phyloP scores from a whole-genome alignment of 495 filamentous ascomycete genomes.

The Penicillium canescens region DNA sequence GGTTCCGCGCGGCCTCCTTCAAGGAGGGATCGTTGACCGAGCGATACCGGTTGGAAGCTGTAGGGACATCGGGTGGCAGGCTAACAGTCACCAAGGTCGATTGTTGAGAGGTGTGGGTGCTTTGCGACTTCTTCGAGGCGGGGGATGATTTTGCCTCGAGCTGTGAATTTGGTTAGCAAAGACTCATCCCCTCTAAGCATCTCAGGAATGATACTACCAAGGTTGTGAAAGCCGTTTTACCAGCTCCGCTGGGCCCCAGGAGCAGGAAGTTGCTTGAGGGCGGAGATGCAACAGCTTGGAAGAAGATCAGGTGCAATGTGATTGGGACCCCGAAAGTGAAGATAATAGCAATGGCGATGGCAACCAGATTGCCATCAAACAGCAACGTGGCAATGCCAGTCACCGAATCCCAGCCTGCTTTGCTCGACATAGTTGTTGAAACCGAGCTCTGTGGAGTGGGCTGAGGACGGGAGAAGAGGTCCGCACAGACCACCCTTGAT shows the following conservation, averaged over 20 bases:
- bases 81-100: constrained; percentile 70
- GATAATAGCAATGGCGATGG: constrained; percentile 65
- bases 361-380: constrained; percentile 43
- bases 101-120: constrained; percentile 81
- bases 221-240: constrained; percentile 88
- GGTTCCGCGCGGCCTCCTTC: constrained; percentile 66
- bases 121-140: constrained; percentile 29
- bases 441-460: neutral
- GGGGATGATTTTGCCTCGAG: constrained; percentile 44
- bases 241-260: constrained; percentile 77
- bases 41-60: constrained; percentile 68
- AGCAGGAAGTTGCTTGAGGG: constrained; percentile 81
- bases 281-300: constrained; percentile 61
- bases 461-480: neutral
- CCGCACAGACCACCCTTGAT: neutral
- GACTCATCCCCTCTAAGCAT: neutral
- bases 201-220: constrained; percentile 48
- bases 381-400: constrained; percentile 41
- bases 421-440: constrained; percentile 27
- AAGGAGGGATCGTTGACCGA: constrained; percentile 68
- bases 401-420: constrained; percentile 36
- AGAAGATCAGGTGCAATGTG: constrained; percentile 75
- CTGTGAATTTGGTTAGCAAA: constrained; percentile 29
- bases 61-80: constrained; percentile 62
- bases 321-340: constrained; percentile 74